Evolutionary conservation across 139 green algal genomes (phyloP).

Genomic region (Limnomonas spitsbergensis): DNA sequence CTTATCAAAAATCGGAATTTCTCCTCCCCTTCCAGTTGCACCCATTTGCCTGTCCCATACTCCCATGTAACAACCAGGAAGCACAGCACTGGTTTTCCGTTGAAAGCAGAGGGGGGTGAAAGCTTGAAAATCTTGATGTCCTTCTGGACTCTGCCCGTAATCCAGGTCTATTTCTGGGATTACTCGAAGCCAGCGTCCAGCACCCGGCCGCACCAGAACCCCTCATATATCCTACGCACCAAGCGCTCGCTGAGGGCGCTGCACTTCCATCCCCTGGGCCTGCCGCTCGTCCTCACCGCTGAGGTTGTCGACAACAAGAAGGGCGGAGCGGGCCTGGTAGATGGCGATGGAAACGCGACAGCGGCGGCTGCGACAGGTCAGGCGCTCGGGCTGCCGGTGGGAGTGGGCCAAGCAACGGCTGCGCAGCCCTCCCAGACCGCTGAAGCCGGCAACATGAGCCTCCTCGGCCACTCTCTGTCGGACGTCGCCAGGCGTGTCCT

Average conservation of each 20-base stretch:
- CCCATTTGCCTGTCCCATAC: no score
- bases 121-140: no score
- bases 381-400: not conserved
- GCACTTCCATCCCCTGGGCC: conserved; percentile 83
- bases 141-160: no score
- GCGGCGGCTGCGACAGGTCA: not conserved
- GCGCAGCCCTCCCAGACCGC: not conserved
- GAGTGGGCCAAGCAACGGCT: not conserved
- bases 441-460: not conserved
- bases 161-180: conserved; percentile 68
- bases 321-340: not conserved
- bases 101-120: no score
- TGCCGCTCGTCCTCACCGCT: conserved; percentile 76
- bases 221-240: conserved; percentile 60
- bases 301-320: conserved; percentile 60
- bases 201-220: conserved; percentile 7
- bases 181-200: conserved; percentile 39
- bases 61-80: no score
- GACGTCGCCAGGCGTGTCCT: not conserved
- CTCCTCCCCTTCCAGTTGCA: no score
- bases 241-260: conserved; percentile 79
- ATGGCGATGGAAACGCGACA: not conserved
- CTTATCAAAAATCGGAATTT: no score
- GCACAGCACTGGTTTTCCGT: no score
- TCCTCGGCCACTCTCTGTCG: not conserved